Percentiles rank a stretch among this genome's conserved stretches.
phyloP scores from a whole-genome alignment of 129 eudicot genomes.

The Ambrosia trifida region DNA sequence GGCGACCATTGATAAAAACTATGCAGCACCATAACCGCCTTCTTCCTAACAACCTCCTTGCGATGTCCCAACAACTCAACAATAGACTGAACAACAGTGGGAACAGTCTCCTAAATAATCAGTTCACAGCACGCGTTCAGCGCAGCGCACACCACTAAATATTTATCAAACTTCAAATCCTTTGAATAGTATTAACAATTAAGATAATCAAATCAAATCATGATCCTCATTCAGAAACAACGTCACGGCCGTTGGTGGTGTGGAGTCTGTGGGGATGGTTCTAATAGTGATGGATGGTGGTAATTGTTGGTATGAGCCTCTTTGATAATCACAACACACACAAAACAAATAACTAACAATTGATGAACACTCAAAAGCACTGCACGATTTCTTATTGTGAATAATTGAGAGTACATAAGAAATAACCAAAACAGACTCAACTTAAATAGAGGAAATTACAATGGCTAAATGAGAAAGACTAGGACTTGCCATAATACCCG shows the following conservation, averaged over 20 bases:
- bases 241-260: slow-evolving; percentile 95
- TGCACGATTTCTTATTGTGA: no score
- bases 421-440: no score
- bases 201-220: slow-evolving; percentile 90
- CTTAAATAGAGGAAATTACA: no score
- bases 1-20: slow-evolving; percentile 83
- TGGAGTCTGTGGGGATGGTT: no score
- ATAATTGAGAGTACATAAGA: no score
- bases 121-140: slow-evolving; percentile 94
- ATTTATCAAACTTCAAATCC: slow-evolving; percentile 93
- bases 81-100: slow-evolving; percentile 90
- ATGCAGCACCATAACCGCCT: slow-evolving; percentile 98
- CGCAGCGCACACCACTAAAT: slow-evolving; percentile 85
- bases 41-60: slow-evolving; percentile 94
- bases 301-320: no score
- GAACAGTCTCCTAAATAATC: slow-evolving; percentile 98
- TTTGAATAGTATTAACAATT: slow-evolving; percentile 97
- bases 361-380: no score
- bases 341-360: no score
- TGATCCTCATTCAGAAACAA: slow-evolving; percentile 92
- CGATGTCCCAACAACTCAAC: slow-evolving; percentile 77
- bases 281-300: no score
- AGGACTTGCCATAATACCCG: no score
- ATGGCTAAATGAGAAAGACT: no score
- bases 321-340: no score